Conservation (phyloP, 495 filamentous ascomycete species). For the Sordaria brevicollis region DNA sequence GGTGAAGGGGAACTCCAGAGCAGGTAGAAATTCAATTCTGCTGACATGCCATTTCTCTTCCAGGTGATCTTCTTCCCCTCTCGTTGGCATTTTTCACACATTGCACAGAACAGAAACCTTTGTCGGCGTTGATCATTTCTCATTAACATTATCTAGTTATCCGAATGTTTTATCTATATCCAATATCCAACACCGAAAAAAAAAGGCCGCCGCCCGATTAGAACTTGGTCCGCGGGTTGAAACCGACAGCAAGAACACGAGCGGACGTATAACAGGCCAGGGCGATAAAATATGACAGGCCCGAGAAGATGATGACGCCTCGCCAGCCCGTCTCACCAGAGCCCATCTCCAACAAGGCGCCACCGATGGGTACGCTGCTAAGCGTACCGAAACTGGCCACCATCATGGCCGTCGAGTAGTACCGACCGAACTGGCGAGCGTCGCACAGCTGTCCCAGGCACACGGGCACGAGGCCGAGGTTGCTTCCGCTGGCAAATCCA, state of each 20-base stretch:
- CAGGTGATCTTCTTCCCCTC: neutral
- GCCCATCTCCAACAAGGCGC: conserved; percentile 48
- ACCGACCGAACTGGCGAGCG: conserved; percentile 74
- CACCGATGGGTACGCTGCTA: conserved; percentile 82
- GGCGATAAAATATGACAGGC: conserved; percentile 49
- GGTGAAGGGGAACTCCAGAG: too few relatives aligned
- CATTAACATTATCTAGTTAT: neutral
- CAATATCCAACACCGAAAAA: neutral
- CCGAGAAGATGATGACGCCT: conserved; percentile 60
- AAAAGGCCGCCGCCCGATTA: conserved; percentile 11
- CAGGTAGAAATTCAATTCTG: too few relatives aligned
- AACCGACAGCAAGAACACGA: conserved; percentile 58
- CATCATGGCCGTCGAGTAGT: conserved; percentile 80
- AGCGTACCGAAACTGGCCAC: conserved; percentile 82
- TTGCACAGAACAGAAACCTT: neutral
- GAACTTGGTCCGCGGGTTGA: conserved; percentile 43
- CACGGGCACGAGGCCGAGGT: conserved; percentile 77
- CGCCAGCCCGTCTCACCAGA: conserved; percentile 39
- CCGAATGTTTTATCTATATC: neutral
- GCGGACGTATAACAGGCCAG: conserved; percentile 51
- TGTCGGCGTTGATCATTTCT: neutral
- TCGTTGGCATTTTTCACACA: neutral
- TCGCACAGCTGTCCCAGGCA: conserved; percentile 87
- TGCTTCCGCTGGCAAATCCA: conserved; percentile 77
- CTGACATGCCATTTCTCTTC: too few relatives aligned